These are phyloP conservation scores for Ganoderma sinense DNA, from an alignment of 1,284 basidiomycete genomes.

Conservation along the genomic window DNA sequence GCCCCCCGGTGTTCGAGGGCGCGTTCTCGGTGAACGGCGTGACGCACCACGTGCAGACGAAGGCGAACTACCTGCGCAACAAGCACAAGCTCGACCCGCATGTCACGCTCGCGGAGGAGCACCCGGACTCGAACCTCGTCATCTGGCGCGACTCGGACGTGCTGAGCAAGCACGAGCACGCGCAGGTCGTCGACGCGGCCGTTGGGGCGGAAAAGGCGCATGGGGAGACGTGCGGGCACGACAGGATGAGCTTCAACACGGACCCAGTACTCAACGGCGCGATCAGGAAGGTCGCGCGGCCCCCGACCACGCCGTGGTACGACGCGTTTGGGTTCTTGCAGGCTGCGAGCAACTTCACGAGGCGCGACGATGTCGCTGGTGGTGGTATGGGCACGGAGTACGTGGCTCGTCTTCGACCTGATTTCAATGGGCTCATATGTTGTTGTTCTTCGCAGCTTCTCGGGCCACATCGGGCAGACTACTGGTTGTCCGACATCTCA, in stretches of 20 bases:
- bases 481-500: conserved; percentile 80
- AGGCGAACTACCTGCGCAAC: conserved; percentile 73
- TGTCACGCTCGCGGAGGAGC: conserved; percentile 44
- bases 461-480: conserved; percentile 68
- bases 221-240: conserved; percentile 69
- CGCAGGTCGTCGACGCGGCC: conserved; percentile 25
- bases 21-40: conserved; percentile 75
- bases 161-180: conserved; percentile 59
- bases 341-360: conserved; percentile 42
- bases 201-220: conserved; percentile 26
- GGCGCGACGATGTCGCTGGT: conserved; percentile 66
- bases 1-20: conserved; percentile 76
- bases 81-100: conserved; percentile 69
- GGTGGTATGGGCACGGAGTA: conserved; percentile 61
- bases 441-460: conserved; percentile 57
- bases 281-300: conserved; percentile 43
- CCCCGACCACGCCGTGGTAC: conserved; percentile 48
- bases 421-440: background rate
- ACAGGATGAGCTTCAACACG: conserved; percentile 72
- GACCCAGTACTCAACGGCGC: conserved; percentile 65
- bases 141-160: conserved; percentile 78
- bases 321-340: conserved; percentile 47
- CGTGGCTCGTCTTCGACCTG: conserved; percentile 30
- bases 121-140: conserved; percentile 62
- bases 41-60: conserved; percentile 78